phyloP scores from a whole-genome alignment of 2,329 filamentous ascomycete species.

The Colletotrichum gigasporum region DNA sequence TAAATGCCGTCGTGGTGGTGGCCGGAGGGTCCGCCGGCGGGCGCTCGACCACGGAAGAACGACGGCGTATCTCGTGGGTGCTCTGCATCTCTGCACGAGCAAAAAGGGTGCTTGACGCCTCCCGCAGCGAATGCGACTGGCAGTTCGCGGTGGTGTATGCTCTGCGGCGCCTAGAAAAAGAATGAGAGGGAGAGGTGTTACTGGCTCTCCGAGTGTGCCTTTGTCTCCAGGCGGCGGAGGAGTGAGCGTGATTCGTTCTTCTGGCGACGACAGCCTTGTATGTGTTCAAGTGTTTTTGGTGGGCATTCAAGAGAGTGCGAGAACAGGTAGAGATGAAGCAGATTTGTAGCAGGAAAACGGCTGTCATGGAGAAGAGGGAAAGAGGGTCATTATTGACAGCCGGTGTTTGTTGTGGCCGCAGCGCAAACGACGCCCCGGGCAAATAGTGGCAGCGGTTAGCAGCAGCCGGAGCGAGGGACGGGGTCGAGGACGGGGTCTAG shows the following conservation, averaged over 20 bases:
- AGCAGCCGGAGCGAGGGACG: conserved; percentile 18
- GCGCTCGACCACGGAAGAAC: conserved; percentile 49
- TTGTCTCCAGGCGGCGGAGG: conserved; percentile 48
- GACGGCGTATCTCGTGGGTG: conserved; percentile 49
- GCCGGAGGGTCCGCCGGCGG: conserved; percentile 39
- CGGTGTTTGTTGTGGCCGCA: conserved; percentile 25
- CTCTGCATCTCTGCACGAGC: conserved; percentile 35
- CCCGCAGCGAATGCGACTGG: conserved; percentile 43
- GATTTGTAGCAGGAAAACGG: conserved; percentile 53
- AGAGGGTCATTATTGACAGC: conserved; percentile 34
- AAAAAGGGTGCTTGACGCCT: conserved; percentile 37
- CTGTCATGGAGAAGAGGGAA: conserved; percentile 53
- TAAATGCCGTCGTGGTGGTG: conserved; percentile 30
- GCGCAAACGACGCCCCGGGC: conserved; percentile 16
- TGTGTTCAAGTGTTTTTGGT: conserved; percentile 50
- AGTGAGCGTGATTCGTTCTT: conserved; percentile 46
- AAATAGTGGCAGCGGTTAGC: conserved; percentile 24
- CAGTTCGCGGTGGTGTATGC: conserved; percentile 38
- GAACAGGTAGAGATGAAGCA: conserved; percentile 58
- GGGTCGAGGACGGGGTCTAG: conserved; percentile 10
- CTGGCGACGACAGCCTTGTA: conserved; percentile 54
- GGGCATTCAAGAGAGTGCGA: conserved; percentile 55
- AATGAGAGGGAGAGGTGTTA: conserved; percentile 46
- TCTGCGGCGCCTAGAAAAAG: conserved; percentile 46
- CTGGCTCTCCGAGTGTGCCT: conserved; percentile 48